A percentile compares a stretch with the other conserved stretches of the same genome.
Evolutionary conservation across 495 filamentous ascomycete genomes (phyloP).

Genomic region (Oidiodendron maius): DNA sequence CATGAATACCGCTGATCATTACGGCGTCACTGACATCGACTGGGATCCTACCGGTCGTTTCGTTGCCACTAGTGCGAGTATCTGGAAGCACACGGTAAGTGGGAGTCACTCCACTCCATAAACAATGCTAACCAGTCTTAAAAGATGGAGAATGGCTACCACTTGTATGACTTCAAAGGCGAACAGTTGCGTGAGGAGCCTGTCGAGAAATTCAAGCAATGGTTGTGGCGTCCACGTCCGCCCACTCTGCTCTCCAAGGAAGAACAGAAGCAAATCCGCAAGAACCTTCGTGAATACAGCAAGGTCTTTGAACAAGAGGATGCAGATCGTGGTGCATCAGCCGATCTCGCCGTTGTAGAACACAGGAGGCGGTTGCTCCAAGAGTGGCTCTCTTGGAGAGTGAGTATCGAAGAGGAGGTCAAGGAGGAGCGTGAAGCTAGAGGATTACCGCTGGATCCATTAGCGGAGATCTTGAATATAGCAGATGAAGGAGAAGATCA

Average conservation of each 20-base stretch:
- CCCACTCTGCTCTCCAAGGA: constrained; percentile 83
- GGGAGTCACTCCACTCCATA: background rate
- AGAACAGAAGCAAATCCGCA: constrained; percentile 94
- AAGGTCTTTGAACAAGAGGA: constrained; percentile 94
- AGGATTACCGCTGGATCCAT: constrained; percentile 58
- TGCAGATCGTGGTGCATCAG: constrained; percentile 81
- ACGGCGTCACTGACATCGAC: constrained; percentile 93
- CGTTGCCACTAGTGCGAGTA: constrained; percentile 83
- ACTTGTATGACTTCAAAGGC: constrained; percentile 94
- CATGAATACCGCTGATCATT: constrained; percentile 90
- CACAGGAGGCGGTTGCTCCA: constrained; percentile 72
- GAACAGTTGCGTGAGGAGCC: constrained; percentile 83
- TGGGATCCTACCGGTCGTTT: constrained; percentile 97
- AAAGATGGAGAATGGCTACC: constrained; percentile 98
- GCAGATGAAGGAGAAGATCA: constrained; percentile 60
- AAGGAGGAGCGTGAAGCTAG: constrained; percentile 62
- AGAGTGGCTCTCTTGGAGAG: constrained; percentile 88
- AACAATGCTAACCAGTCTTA: constrained; percentile 29
- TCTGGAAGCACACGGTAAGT: constrained; percentile 92
- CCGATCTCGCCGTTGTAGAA: constrained; percentile 90
- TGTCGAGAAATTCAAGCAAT: constrained; percentile 97
- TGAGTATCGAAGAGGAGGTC: constrained; percentile 65
- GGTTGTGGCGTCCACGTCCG: constrained; percentile 88
- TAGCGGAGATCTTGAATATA: constrained; percentile 47
- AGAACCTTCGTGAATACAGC: constrained; percentile 95